Conservation (phyloP, 2,329 filamentous ascomycete species). For the Arachnomyces sp. region DNA sequence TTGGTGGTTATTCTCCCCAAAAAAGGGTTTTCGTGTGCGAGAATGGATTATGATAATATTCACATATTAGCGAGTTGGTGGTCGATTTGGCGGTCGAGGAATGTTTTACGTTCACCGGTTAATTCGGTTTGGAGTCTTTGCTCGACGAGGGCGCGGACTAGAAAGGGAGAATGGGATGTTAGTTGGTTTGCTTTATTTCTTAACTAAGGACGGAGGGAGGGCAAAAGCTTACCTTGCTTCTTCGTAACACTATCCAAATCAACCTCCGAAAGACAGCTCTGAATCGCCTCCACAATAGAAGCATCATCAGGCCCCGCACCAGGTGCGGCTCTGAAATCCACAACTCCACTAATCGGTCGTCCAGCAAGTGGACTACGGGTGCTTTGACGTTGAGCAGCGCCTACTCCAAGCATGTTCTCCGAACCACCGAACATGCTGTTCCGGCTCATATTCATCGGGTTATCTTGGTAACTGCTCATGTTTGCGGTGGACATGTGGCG, state of each 20-base stretch:
- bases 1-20: too few species aligned
- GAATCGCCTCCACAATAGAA: constrained; percentile 76
- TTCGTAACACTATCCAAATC: constrained; percentile 97
- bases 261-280: constrained; percentile 72
- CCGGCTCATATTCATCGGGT: constrained; percentile 35
- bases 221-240: constrained; percentile 61
- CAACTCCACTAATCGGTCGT: constrained; percentile 44
- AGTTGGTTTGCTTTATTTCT: not conserved
- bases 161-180: constrained; percentile 8
- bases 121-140: constrained; percentile 87
- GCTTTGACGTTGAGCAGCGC: constrained; percentile 24
- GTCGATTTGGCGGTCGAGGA: constrained; percentile 90
- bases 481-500: constrained; percentile 55
- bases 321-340: constrained; percentile 49
- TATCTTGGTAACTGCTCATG: constrained; percentile 39
- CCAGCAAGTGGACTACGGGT: constrained; percentile 44
- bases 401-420: constrained; percentile 38
- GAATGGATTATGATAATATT: constrained; percentile 6
- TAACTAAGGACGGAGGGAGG: not conserved
- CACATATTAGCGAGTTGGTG: constrained; percentile 89
- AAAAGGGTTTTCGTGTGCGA: too few species aligned
- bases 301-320: constrained; percentile 63
- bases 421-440: constrained; percentile 36
- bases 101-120: constrained; percentile 72
- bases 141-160: constrained; percentile 76